Conservation (phyloP, 2,329 filamentous ascomycete genomes). For the Fusarium marasasianum region DNA sequence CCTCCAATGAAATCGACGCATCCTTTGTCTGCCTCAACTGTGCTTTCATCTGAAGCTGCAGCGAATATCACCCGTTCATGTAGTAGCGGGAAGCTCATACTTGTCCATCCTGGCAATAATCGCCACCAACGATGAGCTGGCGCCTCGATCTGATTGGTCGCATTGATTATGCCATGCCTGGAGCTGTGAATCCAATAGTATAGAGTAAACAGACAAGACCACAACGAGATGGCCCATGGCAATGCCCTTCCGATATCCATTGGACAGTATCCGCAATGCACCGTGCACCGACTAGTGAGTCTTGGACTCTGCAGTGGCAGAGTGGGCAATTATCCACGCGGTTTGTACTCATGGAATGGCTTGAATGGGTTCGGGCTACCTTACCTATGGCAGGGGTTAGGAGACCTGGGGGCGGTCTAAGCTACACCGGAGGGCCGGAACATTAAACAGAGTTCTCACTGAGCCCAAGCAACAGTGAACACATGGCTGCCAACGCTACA, state of each 20-base stretch:
- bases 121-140: neutral
- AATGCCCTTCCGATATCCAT: neutral
- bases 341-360: neutral
- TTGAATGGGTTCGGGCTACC: neutral
- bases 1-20: slow-evolving; percentile 9
- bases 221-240: neutral
- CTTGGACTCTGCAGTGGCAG: neutral
- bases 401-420: slow-evolving; percentile 5
- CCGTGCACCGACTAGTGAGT: neutral
- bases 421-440: neutral
- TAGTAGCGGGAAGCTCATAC: slow-evolving; percentile 4
- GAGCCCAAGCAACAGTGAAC: slow-evolving; percentile 1
- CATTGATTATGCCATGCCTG: neutral
- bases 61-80: neutral
- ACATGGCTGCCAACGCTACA: slow-evolving; percentile 15
- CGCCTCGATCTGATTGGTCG: neutral
- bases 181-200: slow-evolving; percentile 1
- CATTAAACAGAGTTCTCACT: slow-evolving; percentile 3
- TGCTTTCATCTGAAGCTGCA: slow-evolving; percentile 3
- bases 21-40: slow-evolving; percentile 3
- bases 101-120: neutral
- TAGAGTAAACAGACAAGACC: neutral
- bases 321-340: neutral
- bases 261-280: neutral
- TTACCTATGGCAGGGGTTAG: neutral